A percentile compares a stretch with the other conserved stretches of the same genome.
phyloP scores from a whole-genome alignment of 164 flowering plant genomes.

The Magnolia officinalis region DNA sequence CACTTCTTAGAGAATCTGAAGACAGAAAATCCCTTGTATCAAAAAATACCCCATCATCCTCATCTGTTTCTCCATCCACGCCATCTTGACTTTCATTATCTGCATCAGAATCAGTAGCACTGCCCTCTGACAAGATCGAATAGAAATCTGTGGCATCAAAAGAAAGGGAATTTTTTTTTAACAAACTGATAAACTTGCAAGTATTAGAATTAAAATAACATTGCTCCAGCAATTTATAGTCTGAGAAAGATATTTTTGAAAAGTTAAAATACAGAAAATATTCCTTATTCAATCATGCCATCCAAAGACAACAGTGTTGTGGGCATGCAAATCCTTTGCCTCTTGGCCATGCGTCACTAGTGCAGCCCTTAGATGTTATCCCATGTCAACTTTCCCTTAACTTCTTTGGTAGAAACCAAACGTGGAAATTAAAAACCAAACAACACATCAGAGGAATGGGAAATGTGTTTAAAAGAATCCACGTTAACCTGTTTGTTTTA shows the following conservation, averaged over 20 bases:
- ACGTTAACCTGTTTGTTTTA: too few species aligned
- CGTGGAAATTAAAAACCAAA: too few species aligned
- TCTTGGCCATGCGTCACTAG: too few species aligned
- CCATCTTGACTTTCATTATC: conserved; percentile 91
- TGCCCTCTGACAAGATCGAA: conserved; percentile 89
- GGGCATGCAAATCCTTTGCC: too few species aligned
- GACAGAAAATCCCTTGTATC: conserved; percentile 81
- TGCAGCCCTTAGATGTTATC: too few species aligned
- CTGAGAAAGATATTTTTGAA: background rate
- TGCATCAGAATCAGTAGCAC: conserved; percentile 76
- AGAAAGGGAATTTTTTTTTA: background rate
- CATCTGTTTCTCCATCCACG: conserved; percentile 84
- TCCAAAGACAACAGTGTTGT: too few species aligned
- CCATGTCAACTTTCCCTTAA: too few species aligned
- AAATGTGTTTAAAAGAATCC: too few species aligned
- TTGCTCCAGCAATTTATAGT: background rate
- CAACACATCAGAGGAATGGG: too few species aligned
- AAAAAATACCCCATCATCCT: conserved; percentile 76
- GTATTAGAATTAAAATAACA: background rate
- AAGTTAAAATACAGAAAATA: too few species aligned
- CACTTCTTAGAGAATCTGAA: conserved; percentile 78
- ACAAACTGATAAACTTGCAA: background rate
- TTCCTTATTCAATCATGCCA: too few species aligned
- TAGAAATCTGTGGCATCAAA: conserved; percentile 70
- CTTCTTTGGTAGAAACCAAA: too few species aligned